Conservation (phyloP, 108 stramenopile genomes). For the Nitzschia inconspicua region DNA sequence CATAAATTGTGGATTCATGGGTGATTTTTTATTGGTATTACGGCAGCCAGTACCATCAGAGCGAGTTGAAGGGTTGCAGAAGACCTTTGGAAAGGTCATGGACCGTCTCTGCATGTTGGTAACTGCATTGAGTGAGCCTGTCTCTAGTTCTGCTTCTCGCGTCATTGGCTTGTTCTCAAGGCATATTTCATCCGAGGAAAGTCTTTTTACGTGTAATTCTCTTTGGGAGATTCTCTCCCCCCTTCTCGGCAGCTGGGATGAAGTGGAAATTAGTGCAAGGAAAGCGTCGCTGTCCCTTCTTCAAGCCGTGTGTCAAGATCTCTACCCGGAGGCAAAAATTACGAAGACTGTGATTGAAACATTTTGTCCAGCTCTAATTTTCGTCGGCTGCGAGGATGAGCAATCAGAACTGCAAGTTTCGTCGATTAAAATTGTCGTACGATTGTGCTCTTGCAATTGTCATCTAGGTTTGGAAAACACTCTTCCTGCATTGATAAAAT, state of each 20-base stretch:
- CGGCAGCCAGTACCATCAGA: conserved; percentile 2
- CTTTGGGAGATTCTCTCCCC: conserved; percentile 11
- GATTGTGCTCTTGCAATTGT: too few relatives aligned
- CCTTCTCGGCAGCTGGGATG: background rate
- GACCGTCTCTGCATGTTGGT: conserved; percentile 30
- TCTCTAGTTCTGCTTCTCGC: background rate
- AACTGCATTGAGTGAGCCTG: conserved; percentile 5
- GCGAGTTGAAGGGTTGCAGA: conserved; percentile 26
- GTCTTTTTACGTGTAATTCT: too few relatives aligned
- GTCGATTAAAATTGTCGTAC: conserved; percentile 3
- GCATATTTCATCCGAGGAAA: too few relatives aligned
- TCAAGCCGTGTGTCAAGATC: conserved; percentile 7
- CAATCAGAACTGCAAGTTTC: background rate
- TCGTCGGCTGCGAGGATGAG: background rate
- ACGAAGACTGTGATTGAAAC: conserved; percentile 3
- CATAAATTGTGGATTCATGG: conserved; percentile 25
- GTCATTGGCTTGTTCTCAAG: conserved; percentile 12
- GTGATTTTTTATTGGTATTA: conserved; percentile 24
- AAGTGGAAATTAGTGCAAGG: background rate
- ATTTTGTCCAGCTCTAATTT: conserved; percentile 1
- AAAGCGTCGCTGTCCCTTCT: conserved; percentile 9
- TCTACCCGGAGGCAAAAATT: background rate
- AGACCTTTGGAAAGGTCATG: conserved; percentile 48
- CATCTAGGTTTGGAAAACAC: conserved; percentile 6
- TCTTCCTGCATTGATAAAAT: conserved; percentile 7